Evolutionary conservation across 257 asterid species (phyloP).

Genomic region (Apocynum venetum): DNA sequence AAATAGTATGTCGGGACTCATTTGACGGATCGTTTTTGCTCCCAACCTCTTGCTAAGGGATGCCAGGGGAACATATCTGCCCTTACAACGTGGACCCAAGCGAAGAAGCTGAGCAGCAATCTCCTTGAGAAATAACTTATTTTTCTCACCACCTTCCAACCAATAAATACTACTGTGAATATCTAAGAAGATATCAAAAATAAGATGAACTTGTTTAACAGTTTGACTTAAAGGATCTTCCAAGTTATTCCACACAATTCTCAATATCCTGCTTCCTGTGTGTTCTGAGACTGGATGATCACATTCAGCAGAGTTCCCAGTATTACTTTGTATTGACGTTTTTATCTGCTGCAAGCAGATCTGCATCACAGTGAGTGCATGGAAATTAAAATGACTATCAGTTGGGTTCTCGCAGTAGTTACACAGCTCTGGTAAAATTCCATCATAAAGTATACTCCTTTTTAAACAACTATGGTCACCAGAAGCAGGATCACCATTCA

Average conservation of each 20-base stretch:
- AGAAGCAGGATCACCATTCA: conserved; percentile 20
- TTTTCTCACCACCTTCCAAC: conserved; percentile 58
- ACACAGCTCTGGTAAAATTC: conserved; percentile 86
- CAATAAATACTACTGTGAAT: conserved; percentile 60
- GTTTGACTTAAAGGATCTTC: conserved; percentile 98
- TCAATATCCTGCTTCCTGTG: conserved; percentile 63
- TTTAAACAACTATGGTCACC: conserved; percentile 27
- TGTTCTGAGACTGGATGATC: conserved; percentile 65
- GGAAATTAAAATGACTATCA: conserved; percentile 91
- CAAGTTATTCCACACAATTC: conserved; percentile 88
- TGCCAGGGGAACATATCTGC: conserved; percentile 81
- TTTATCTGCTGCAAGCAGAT: conserved; percentile 95
- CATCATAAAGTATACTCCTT: conserved; percentile 74
- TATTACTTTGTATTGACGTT: conserved; percentile 50
- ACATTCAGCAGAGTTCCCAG: conserved; percentile 25
- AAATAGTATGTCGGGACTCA: conserved; percentile 63
- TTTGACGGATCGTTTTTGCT: conserved; percentile 59
- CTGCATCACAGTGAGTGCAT: conserved; percentile 88
- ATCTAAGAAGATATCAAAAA: conserved; percentile 86
- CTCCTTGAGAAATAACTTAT: conserved; percentile 57
- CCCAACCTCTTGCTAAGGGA: conserved; percentile 87
- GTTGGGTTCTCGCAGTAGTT: conserved; percentile 69
- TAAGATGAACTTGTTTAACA: conserved; percentile 91
- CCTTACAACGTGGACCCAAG: conserved; percentile 93
- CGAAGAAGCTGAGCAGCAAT: conserved; percentile 75